phyloP scores from a whole-genome alignment of 768 basidiomycete species.

The Leccinum incarnatum region DNA sequence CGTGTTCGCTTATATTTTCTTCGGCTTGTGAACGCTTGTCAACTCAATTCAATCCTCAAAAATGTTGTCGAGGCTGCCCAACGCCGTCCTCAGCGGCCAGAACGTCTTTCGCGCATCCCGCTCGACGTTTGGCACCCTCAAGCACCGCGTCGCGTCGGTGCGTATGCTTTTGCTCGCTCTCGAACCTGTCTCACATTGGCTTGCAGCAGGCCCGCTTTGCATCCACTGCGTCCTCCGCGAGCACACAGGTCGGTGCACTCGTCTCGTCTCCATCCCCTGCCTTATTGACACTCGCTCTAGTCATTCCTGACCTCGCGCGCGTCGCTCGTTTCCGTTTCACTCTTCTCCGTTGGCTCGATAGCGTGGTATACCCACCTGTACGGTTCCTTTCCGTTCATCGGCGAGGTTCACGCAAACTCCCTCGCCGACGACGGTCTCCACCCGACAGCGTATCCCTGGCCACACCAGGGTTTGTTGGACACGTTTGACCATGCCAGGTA shows the following conservation, averaged over 20 bases:
- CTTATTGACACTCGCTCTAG: slow-evolving; percentile 34
- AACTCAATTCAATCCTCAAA: slow-evolving; percentile 46
- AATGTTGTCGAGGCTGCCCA: slow-evolving; percentile 84
- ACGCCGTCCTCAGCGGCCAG: slow-evolving; percentile 64
- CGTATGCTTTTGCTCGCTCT: slow-evolving; percentile 22
- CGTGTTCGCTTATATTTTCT: slow-evolving; percentile 35
- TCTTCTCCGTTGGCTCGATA: slow-evolving; percentile 82
- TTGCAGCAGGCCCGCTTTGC: slow-evolving; percentile 64
- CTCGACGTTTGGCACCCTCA: slow-evolving; percentile 39
- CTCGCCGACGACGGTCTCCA: slow-evolving; percentile 95
- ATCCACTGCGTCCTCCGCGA: slow-evolving; percentile 58
- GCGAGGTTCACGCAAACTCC: slow-evolving; percentile 90
- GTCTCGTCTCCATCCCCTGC: background rate
- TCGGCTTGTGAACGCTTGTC: slow-evolving; percentile 42
- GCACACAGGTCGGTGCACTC: slow-evolving; percentile 56
- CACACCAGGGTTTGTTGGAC: slow-evolving; percentile 84
- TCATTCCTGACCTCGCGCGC: slow-evolving; percentile 67
- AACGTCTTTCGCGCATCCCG: slow-evolving; percentile 46
- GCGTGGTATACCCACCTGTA: slow-evolving; percentile 97
- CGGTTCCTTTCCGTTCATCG: slow-evolving; percentile 84
- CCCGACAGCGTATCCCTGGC: slow-evolving; percentile 83
- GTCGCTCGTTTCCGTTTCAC: slow-evolving; percentile 70
- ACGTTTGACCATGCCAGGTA: slow-evolving; percentile 97
- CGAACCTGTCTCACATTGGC: slow-evolving; percentile 10
- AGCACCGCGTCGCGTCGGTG: slow-evolving; percentile 52